A percentile compares a stretch with the other conserved stretches of the same genome.
phyloP scores from a whole-genome alignment of 2,329 filamentous ascomycete species.

The Alternaria postmessia region DNA sequence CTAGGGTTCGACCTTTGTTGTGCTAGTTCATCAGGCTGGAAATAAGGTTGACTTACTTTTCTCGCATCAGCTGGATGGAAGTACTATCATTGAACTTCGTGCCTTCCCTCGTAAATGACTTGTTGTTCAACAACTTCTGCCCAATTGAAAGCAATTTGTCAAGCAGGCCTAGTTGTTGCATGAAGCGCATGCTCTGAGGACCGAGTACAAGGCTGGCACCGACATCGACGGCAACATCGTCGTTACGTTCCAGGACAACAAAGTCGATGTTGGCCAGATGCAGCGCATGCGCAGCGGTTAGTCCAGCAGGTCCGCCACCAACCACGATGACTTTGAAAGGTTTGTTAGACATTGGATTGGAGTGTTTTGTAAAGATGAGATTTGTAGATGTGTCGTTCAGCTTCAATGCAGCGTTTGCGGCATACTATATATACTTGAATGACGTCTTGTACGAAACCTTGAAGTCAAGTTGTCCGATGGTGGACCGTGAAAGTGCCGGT shows the following conservation, averaged over 20 bases:
- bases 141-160: conserved; percentile 3
- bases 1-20: fast-evolving
- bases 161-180: conserved; percentile 4
- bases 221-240: conserved; percentile 1
- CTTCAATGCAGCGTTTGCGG: not conserved
- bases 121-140: not conserved
- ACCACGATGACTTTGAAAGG: conserved; percentile 2
- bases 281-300: not conserved
- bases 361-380: not conserved
- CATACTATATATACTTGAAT: not conserved
- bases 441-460: too few species aligned
- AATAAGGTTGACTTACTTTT: not conserved
- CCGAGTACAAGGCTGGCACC: conserved; percentile 3
- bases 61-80: not conserved
- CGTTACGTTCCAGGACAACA: conserved; percentile 1
- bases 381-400: not conserved
- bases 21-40: not conserved
- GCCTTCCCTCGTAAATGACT: not conserved
- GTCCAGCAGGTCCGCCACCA: not conserved
- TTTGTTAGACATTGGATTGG: not conserved
- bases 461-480: not conserved
- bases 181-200: not conserved
- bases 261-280: conserved; percentile 1
- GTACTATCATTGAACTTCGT: conserved; percentile 1
- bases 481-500: not conserved